Percentiles rank a stretch among this genome's conserved stretches.
These are phyloP conservation scores for Neurospora sp. DNA, from an alignment of 495 filamentous ascomycete genomes.

Conservation along the genomic window DNA sequence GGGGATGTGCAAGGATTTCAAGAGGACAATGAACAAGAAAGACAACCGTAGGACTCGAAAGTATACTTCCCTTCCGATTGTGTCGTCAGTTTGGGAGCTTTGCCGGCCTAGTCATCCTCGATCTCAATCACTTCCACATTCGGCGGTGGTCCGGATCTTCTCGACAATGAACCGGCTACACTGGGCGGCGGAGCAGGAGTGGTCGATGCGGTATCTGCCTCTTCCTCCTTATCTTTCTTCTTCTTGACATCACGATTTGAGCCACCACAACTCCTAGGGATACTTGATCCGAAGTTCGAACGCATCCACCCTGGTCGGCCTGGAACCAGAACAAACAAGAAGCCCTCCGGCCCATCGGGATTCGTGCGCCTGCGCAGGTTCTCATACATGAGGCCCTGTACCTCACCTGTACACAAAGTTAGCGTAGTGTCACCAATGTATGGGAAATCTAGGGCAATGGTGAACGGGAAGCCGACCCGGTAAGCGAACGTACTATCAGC, in stretches of 20 bases:
- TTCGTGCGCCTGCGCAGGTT: neutral
- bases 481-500: neutral
- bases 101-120: neutral
- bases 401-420: neutral
- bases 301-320: neutral
- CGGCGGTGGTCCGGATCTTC: neutral
- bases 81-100: too few species aligned
- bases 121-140: neutral
- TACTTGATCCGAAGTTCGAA: neutral
- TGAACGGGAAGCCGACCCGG: neutral
- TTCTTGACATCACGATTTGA: neutral
- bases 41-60: too few species aligned
- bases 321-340: neutral
- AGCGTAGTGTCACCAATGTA: neutral
- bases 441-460: neutral
- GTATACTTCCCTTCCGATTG: too few species aligned
- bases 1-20: too few species aligned
- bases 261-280: neutral
- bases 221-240: neutral
- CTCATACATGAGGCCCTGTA: neutral
- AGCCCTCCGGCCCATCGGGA: neutral
- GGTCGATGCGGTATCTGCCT: neutral
- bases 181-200: neutral
- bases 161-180: neutral
- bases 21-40: too few species aligned